Evolutionary conservation across 306 rosid species (phyloP).

Genomic region (Sicyos baderoa): DNA sequence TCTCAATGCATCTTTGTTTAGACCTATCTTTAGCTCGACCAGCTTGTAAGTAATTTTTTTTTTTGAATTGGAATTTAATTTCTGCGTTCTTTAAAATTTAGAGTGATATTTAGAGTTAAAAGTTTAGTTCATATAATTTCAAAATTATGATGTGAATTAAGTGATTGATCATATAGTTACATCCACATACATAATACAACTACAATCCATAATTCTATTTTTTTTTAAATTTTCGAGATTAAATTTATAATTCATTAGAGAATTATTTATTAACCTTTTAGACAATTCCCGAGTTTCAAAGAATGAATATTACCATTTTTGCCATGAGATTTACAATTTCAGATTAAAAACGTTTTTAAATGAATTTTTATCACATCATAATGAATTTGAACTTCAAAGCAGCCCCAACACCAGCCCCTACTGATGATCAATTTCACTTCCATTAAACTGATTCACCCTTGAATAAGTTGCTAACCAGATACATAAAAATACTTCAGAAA

Average conservation of each 20-base stretch:
- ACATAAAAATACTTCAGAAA: background rate
- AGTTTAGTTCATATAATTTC: no score
- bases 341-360: background rate
- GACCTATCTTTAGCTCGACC: background rate
- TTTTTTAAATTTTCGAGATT: no score
- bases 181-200: no score
- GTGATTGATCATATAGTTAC: no score
- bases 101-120: no score
- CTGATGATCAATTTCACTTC: background rate
- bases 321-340: background rate
- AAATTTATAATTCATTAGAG: no score
- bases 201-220: no score
- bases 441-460: background rate
- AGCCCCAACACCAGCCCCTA: background rate
- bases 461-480: background rate
- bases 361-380: background rate
- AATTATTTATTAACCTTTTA: no score
- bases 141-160: no score
- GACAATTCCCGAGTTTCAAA: background rate
- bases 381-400: background rate
- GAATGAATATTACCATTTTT: background rate
- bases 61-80: no score
- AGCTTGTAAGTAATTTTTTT: background rate
- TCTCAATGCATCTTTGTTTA: no score
- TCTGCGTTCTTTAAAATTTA: no score